These are phyloP conservation scores for Fusarium torreyae DNA, from an alignment of 2,329 filamentous ascomycete species.

Conservation along the genomic window DNA sequence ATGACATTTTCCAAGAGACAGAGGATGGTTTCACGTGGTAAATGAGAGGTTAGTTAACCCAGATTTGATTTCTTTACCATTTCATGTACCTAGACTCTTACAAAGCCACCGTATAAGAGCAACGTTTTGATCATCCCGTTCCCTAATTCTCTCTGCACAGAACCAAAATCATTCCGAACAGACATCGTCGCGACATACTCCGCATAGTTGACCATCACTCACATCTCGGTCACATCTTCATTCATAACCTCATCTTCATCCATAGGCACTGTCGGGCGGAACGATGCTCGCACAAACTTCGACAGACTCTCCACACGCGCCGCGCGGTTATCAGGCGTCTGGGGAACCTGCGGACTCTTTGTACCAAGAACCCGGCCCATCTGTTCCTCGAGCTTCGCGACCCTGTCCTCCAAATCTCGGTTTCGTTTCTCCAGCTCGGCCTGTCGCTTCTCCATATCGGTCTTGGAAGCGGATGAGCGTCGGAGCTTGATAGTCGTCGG, in stretches of 20 bases:
- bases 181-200: not conserved
- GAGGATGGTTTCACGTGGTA: conserved; percentile 36
- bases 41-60: not conserved
- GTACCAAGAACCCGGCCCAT: conserved; percentile 5
- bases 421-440: conserved; percentile 22
- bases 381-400: conserved; percentile 32
- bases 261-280: conserved; percentile 1
- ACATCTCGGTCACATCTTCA: not conserved
- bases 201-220: not conserved
- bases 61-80: conserved; percentile 2
- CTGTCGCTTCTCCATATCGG: conserved; percentile 3
- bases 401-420: conserved; percentile 24
- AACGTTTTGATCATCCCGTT: not conserved
- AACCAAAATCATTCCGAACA: not conserved
- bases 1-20: conserved; percentile 21
- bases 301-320: not conserved
- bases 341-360: not conserved
- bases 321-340: not conserved
- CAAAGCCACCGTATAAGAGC: conserved; percentile 12
- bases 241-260: not conserved
- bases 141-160: not conserved
- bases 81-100: conserved; percentile 1
- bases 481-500: not conserved
- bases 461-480: not conserved
- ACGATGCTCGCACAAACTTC: conserved; percentile 10